A percentile compares a stretch with the other conserved stretches of the same genome.
Conservation (phyloP, 2,329 filamentous ascomycete genomes). For the Thermoascus crustaceus region DNA sequence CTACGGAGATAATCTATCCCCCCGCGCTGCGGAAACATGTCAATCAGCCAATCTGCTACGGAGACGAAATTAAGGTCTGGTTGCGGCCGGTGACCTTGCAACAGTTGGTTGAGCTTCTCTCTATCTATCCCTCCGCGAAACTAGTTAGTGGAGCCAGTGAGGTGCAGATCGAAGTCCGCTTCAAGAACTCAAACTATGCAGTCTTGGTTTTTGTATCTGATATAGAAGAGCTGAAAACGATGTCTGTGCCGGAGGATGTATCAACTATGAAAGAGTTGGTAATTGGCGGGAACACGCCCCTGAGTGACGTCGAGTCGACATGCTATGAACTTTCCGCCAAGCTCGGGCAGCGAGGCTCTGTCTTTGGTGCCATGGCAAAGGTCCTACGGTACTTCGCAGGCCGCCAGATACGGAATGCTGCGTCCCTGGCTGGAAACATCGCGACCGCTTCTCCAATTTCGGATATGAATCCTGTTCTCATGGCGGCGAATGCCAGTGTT, state of each 20-base stretch:
- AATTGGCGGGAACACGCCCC: constrained; percentile 72
- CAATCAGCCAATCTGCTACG: constrained; percentile 69
- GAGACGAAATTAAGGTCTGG: constrained; percentile 80
- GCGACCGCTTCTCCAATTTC: constrained; percentile 84
- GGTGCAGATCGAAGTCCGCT: constrained; percentile 88
- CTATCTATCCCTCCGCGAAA: constrained; percentile 67
- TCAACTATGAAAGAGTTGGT: constrained; percentile 47
- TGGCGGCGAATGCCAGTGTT: constrained; percentile 67
- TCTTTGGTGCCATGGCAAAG: constrained; percentile 73
- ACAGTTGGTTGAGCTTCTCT: constrained; percentile 78
- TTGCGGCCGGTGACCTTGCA: constrained; percentile 69
- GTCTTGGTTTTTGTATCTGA: constrained; percentile 80
- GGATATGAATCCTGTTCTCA: constrained; percentile 76
- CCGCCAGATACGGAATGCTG: constrained; percentile 82
- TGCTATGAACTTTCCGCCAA: constrained; percentile 62
- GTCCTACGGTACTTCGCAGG: constrained; percentile 83
- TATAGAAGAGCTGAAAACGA: constrained; percentile 70
- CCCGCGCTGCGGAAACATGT: constrained; percentile 67
- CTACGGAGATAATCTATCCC: constrained; percentile 84
- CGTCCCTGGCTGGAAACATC: constrained; percentile 77
- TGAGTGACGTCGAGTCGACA: constrained; percentile 74
- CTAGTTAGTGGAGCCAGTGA: constrained; percentile 84
- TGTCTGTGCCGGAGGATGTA: constrained; percentile 57
- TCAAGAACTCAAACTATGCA: constrained; percentile 77
- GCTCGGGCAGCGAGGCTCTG: constrained; percentile 59